Conservation (phyloP, 1,284 basidiomycete genomes). For the Takashimella koratensis region DNA sequence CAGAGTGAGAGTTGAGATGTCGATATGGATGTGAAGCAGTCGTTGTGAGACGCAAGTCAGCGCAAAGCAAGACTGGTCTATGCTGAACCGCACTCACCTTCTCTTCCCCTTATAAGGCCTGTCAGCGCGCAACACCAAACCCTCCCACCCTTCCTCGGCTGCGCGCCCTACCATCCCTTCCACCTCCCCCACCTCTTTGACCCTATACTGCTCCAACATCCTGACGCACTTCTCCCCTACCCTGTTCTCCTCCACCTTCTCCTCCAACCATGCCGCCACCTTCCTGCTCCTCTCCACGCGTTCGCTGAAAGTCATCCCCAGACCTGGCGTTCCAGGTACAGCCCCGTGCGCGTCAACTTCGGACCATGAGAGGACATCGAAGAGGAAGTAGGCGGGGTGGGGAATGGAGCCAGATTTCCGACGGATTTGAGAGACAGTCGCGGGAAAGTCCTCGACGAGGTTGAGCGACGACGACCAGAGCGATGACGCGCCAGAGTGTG, state of each 20-base stretch:
- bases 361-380: constrained; percentile 38
- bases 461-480: constrained; percentile 21
- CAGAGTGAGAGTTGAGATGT: neutral
- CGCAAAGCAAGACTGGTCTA: too few species aligned
- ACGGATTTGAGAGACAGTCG: constrained; percentile 33
- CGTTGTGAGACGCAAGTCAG: neutral
- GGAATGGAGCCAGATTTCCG: constrained; percentile 19
- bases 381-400: constrained; percentile 35
- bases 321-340: neutral
- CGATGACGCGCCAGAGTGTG: neutral
- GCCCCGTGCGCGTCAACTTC: constrained; percentile 14
- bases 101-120: constrained; percentile 37
- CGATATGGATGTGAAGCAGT: too few species aligned
- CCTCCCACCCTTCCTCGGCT: constrained; percentile 44
- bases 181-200: constrained; percentile 23
- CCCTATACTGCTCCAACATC: constrained; percentile 28
- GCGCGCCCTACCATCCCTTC: constrained; percentile 36
- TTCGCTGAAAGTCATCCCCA: constrained; percentile 25
- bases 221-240: constrained; percentile 19
- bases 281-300: constrained; percentile 14
- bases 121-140: constrained; percentile 42
- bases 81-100: constrained; percentile 22
- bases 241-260: constrained; percentile 3
- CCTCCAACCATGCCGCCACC: constrained; percentile 22
- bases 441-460: constrained; percentile 40